A percentile compares a stretch with the other conserved stretches of the same genome.
phyloP scores from a whole-genome alignment of 371 early-diverging fungal genomes.

The Apophysomyces trapeziformis region DNA sequence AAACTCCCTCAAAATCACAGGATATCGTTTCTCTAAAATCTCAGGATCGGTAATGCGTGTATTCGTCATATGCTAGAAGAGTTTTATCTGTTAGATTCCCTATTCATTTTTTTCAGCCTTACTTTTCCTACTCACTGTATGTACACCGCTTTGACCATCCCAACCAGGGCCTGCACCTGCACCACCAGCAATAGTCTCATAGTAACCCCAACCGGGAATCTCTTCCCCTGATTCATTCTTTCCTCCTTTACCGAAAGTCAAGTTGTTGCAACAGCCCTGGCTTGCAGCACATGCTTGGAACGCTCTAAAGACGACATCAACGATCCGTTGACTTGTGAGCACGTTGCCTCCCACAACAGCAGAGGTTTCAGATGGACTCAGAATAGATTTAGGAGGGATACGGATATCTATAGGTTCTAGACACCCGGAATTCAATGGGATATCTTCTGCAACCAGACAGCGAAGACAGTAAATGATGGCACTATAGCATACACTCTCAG shows the following conservation, averaged over 20 bases:
- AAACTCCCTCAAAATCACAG: conserved; percentile 89
- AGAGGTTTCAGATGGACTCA: conserved; percentile 80
- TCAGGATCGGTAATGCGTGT: conserved; percentile 97
- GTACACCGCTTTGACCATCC: conserved; percentile 82
- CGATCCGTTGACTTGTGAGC: conserved; percentile 90
- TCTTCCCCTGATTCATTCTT: conserved; percentile 46
- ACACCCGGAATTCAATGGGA: conserved; percentile 96
- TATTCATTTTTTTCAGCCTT: neutral
- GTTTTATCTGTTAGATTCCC: neutral
- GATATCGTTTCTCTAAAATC: conserved; percentile 93
- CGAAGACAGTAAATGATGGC: conserved; percentile 96
- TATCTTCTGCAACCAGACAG: conserved; percentile 84
- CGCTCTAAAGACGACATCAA: conserved; percentile 90
- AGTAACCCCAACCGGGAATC: conserved; percentile 90
- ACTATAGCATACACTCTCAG: conserved; percentile 72
- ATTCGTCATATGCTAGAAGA: conserved; percentile 91
- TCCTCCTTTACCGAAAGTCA: conserved; percentile 89
- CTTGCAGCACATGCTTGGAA: conserved; percentile 92
- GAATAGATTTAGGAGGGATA: conserved; percentile 78
- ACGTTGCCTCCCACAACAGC: conserved; percentile 99
- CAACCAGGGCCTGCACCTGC: conserved; percentile 82
- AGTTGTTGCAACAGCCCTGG: conserved; percentile 96
- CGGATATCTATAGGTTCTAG: conserved; percentile 80
- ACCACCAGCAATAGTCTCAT: conserved; percentile 91
- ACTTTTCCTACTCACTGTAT: conserved; percentile 44